Evolutionary conservation across 129 eudicot genomes (phyloP).

Genomic region (Tagetes patula): DNA sequence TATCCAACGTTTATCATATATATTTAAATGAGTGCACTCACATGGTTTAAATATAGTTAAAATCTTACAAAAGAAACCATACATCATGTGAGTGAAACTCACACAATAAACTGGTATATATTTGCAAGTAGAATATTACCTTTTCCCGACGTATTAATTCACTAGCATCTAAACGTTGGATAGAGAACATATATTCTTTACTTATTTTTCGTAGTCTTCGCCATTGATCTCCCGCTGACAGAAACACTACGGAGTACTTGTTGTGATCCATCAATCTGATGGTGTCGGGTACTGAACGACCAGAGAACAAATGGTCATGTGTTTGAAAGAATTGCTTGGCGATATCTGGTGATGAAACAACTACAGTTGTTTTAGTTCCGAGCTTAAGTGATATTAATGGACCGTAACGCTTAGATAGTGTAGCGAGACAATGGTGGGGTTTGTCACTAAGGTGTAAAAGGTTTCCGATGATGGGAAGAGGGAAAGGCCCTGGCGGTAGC

Average conservation of each 20-base stretch:
- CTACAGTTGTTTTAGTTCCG: constrained; percentile 41
- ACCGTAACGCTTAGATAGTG: constrained; percentile 51
- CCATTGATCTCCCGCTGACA: constrained; percentile 42
- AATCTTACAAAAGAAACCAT: no score
- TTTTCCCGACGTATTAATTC: constrained; percentile 23
- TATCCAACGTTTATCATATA: no score
- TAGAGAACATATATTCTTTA: constrained; percentile 22
- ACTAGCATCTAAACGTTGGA: constrained; percentile 21
- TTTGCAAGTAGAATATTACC: not conserved
- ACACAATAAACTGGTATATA: no score
- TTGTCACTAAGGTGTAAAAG: constrained; percentile 42
- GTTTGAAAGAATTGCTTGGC: constrained; percentile 46
- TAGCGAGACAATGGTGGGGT: constrained; percentile 53
- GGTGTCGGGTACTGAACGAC: constrained; percentile 29
- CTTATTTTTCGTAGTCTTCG: constrained; percentile 38
- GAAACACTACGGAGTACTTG: constrained; percentile 40
- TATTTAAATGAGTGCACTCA: no score
- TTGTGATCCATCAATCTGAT: constrained; percentile 22
- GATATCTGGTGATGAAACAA: constrained; percentile 46
- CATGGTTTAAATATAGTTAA: no score
- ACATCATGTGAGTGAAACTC: no score
- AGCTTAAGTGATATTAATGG: constrained; percentile 52
- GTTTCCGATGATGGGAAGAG: constrained; percentile 54
- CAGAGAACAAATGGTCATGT: constrained; percentile 39
- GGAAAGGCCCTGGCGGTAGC: constrained; percentile 63